Evolutionary conservation across 257 asterid species (phyloP), one percentile per base, ranked within the genome.

Genomic region (Linderniella brevidens): DNA sequence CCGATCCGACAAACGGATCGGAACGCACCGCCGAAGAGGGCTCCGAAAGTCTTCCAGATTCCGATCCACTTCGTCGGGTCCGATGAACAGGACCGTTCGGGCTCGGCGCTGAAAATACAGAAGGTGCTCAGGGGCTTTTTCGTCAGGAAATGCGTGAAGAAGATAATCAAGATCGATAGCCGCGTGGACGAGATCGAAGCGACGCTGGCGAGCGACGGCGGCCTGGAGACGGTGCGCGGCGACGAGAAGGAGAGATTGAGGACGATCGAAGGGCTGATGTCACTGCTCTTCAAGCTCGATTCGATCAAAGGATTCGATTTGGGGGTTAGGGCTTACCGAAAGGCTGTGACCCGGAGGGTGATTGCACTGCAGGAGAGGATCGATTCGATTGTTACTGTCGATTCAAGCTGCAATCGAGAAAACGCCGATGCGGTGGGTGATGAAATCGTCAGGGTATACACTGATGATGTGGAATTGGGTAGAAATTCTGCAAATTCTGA

Each of bases 311-410:
- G 95, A 1, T 15, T 71, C 8, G 92, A 78, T 64, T 63, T 56
- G 1, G 93, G 92, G 0, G 74, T 87, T 3, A 68, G 84, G 69
- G 66, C n/a, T 12, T 78, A 72, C 50, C 61, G 97, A 60, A 87
- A 64, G 63, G 59, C 75, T 1, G 97, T 87, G 29, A 72, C 70
- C 44, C 63, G 68, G 16, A 83, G 76, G 73, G 90, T 69, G 3
- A 72, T 87, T 18, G 67, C 71, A 0, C 41, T 83, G 70, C 97
- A 83, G 54, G 97, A 87, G 43, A 69, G 51, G 46, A 55, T 82
- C 8, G 97, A 87, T 49, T 59, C 78, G 0, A 52, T 25, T 6
- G 32, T 6, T 11, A 70, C 52, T 12, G 1, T 60, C 12, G 11
- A 37, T 37, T 25, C 6, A 25, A 55, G 49, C 49, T 2, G 32